These are phyloP conservation scores for Calocera viscosa DNA, from an alignment of 768 basidiomycete genomes.

Conservation along the genomic window DNA sequence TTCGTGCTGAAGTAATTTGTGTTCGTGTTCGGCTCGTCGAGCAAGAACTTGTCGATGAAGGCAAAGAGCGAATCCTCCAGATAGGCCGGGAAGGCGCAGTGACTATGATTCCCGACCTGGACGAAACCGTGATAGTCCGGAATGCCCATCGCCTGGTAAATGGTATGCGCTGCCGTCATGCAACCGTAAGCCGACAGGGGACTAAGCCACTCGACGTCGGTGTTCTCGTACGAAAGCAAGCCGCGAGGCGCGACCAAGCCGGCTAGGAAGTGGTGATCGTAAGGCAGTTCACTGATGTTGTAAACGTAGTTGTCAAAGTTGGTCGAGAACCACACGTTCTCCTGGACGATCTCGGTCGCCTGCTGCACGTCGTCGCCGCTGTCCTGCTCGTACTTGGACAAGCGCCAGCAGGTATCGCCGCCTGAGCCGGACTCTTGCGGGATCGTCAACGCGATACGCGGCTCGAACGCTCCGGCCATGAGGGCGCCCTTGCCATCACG, in stretches of 20 bases:
- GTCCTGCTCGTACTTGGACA: conserved; percentile 38
- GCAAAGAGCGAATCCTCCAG: conserved; percentile 38
- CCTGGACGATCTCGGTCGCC: conserved; percentile 44
- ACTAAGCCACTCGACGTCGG: conserved; percentile 45
- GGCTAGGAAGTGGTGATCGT: conserved; percentile 48
- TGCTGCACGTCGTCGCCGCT: conserved; percentile 40
- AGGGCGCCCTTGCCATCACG: conserved; percentile 51
- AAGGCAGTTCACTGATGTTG: conserved; percentile 37
- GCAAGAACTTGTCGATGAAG: conserved; percentile 46
- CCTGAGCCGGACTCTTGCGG: conserved; percentile 54
- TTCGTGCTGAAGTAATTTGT: conserved; percentile 28
- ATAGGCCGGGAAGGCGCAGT: conserved; percentile 42
- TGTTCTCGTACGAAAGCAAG: conserved; percentile 44
- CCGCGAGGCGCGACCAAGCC: conserved; percentile 45
- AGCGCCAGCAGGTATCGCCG: conserved; percentile 48
- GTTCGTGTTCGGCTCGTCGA: conserved; percentile 34
- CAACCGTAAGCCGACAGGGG: conserved; percentile 40
- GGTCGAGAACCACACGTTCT: conserved; percentile 52
- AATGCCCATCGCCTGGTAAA: conserved; percentile 41
- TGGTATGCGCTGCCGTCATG: conserved; percentile 38
- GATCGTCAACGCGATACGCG: conserved; percentile 46
- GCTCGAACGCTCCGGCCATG: conserved; percentile 46
- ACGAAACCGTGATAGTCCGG: conserved; percentile 40
- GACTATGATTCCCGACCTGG: conserved; percentile 42
- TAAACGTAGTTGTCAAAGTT: conserved; percentile 38